Evolutionary conservation across 106 monocot genomes (phyloP).

Genomic region (Apostasia ramifera): DNA sequence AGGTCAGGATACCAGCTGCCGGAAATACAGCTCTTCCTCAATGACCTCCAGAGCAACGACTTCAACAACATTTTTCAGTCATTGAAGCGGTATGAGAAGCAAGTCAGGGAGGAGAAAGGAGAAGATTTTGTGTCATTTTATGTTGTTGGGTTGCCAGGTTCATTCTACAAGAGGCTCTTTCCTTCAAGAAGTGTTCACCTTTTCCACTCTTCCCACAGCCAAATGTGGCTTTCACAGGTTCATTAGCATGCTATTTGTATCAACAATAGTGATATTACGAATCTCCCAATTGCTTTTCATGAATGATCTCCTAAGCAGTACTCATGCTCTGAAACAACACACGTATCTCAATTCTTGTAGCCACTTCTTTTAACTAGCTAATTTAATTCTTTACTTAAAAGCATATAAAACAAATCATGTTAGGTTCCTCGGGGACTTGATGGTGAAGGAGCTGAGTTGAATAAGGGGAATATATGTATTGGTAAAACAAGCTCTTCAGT

Average conservation of each 20-base stretch:
- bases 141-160: constrained; percentile 25
- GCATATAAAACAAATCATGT: no score
- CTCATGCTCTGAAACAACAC: no score
- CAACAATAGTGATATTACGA: no score
- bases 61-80: constrained; percentile 27
- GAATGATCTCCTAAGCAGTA: no score
- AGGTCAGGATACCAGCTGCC: background rate
- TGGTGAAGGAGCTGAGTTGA: background rate
- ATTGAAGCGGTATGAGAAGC: background rate
- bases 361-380: no score
- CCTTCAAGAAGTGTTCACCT: constrained; percentile 32
- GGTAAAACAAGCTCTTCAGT: no score
- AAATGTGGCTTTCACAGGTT: constrained; percentile 48
- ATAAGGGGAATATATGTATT: background rate
- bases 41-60: constrained; percentile 41
- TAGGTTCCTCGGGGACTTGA: background rate
- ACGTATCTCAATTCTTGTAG: no score
- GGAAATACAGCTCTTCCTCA: constrained; percentile 27
- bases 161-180: constrained; percentile 42
- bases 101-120: background rate
- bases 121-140: background rate
- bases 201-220: constrained; percentile 35
- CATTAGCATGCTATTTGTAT: background rate
- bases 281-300: no score
- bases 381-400: no score